Conservation (phyloP, 257 asterid genomes). For the Primulina eburnea region DNA sequence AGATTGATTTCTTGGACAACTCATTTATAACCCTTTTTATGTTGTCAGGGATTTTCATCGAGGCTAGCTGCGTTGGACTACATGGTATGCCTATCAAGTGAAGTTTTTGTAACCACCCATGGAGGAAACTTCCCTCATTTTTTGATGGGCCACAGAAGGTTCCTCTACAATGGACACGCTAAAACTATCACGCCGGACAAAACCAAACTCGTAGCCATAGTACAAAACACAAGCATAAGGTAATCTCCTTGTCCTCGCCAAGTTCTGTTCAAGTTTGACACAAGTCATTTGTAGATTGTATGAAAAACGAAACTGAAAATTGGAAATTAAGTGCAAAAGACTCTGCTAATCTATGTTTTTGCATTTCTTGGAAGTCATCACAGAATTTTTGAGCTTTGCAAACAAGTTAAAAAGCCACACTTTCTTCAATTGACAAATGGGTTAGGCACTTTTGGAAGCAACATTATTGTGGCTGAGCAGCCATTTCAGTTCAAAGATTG, state of each 20-base stretch:
- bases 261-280: background rate
- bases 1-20: background rate
- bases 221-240: slow-evolving; percentile 72
- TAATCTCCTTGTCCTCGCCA: slow-evolving; percentile 19
- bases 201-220: slow-evolving; percentile 59
- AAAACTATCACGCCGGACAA: slow-evolving; percentile 83
- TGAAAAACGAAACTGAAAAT: background rate
- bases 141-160: slow-evolving; percentile 84
- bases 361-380: background rate
- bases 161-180: slow-evolving; percentile 76
- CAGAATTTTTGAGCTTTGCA: background rate
- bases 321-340: background rate
- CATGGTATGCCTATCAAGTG: slow-evolving; percentile 76
- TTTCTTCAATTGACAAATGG: no score
- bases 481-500: no score
- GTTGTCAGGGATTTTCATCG: slow-evolving; percentile 69
- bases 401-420: no score
- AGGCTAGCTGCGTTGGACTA: slow-evolving; percentile 88
- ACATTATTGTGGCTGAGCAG: no score
- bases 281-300: background rate
- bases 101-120: slow-evolving; percentile 90
- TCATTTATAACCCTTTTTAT: background rate
- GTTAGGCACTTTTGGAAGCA: no score
- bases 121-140: slow-evolving; percentile 95
- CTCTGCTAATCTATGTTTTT: background rate